These are phyloP conservation scores for Neopestalotiopsis rosae DNA, from an alignment of 2,329 filamentous ascomycete species.

Conservation along the genomic window DNA sequence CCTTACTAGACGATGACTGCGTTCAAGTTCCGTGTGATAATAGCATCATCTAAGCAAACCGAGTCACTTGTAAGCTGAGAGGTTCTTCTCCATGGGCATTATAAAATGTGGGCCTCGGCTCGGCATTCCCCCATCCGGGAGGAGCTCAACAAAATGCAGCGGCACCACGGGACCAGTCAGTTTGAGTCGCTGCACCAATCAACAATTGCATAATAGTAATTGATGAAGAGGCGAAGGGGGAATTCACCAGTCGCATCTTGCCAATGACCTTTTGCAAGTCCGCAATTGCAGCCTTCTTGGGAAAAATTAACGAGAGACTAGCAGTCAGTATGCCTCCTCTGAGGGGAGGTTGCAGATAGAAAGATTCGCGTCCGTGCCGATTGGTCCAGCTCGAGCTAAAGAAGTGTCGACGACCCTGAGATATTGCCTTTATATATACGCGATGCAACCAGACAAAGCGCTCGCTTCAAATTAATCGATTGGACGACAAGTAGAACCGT, in stretches of 20 bases:
- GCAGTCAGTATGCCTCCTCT: background rate
- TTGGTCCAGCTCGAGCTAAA: background rate
- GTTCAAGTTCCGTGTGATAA: background rate
- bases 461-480: background rate
- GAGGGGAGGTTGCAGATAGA: background rate
- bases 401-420: background rate
- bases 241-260: too few relatives aligned
- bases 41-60: background rate
- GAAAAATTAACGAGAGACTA: background rate
- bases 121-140: constrained; percentile 1
- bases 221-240: background rate
- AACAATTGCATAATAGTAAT: background rate
- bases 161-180: constrained; percentile 1
- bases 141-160: background rate
- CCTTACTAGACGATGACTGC: background rate
- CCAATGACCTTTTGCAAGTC: background rate
- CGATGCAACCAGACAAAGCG: background rate
- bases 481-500: background rate
- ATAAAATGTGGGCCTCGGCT: background rate
- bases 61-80: background rate
- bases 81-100: background rate
- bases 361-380: background rate
- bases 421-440: background rate
- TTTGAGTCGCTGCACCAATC: background rate
- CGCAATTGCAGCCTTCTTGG: constrained; percentile 5